Evolutionary conservation across 2,329 filamentous ascomycete species (phyloP).

Genomic region (Xylaria sp.): DNA sequence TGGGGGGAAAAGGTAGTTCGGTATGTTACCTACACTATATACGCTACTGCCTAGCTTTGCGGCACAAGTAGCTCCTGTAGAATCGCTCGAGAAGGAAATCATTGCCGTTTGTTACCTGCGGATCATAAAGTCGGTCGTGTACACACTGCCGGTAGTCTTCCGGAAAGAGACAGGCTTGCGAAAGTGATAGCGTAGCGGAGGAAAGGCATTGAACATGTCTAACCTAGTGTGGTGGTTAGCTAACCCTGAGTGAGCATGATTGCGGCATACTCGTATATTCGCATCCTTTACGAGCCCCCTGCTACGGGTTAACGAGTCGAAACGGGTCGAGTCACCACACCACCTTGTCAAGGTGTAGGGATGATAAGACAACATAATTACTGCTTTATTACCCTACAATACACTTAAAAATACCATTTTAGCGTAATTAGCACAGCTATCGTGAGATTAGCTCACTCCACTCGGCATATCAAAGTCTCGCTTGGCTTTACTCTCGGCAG

Average conservation of each 20-base stretch:
- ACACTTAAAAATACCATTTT: too few relatives aligned
- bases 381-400: background rate
- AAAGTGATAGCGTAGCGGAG: background rate
- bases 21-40: background rate
- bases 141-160: background rate
- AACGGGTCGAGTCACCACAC: constrained; percentile 19
- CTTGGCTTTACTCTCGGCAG: constrained; percentile 6
- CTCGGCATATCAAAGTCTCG: constrained; percentile 17
- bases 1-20: background rate
- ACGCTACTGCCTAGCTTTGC: background rate
- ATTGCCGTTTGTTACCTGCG: background rate
- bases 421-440: constrained; percentile 9
- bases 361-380: constrained; percentile 12
- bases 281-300: constrained; percentile 10
- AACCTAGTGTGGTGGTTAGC: background rate
- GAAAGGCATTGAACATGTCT: background rate
- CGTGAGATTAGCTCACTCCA: constrained; percentile 18
- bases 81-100: background rate
- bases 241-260: constrained; percentile 1
- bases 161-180: background rate
- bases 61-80: background rate
- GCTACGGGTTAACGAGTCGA: constrained; percentile 5
- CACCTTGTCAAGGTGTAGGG: constrained; percentile 20
- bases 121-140: background rate
- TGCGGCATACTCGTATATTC: background rate